Percentiles rank a stretch among this genome's conserved stretches.
These are phyloP conservation scores for Peziza echinospora DNA, from an alignment of 495 filamentous ascomycete species.

Conservation along the genomic window DNA sequence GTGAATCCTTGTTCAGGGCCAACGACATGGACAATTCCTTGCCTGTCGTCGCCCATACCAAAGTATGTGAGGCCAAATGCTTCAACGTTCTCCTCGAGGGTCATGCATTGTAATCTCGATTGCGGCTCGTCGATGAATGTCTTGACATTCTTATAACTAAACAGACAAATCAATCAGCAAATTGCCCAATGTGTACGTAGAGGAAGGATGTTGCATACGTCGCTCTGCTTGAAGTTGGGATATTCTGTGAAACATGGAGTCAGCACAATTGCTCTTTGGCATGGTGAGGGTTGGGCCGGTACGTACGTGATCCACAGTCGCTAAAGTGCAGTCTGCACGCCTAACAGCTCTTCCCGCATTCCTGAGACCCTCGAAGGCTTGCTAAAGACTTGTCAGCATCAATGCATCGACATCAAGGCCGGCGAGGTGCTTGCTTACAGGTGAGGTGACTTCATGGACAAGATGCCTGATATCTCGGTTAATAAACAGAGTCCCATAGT, in stretches of 20 bases:
- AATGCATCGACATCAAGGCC: no score
- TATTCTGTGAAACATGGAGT: constrained; percentile 9
- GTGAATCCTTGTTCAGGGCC: constrained; percentile 99
- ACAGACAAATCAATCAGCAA: no score
- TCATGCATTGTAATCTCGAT: constrained; percentile 79
- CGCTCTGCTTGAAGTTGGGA: constrained; percentile 18
- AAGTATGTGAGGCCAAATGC: constrained; percentile 95
- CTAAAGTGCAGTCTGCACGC: constrained; percentile 86
- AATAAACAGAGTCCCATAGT: no score
- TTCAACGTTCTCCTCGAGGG: constrained; percentile 92
- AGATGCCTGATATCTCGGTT: constrained; percentile 50
- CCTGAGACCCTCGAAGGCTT: constrained; percentile 90
- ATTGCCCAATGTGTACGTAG: no score
- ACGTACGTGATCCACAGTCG: constrained; percentile 89
- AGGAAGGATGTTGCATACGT: constrained; percentile 4
- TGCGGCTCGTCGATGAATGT: constrained; percentile 85
- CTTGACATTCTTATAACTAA: constrained; percentile 18
- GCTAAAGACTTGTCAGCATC: no score
- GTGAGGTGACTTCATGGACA: constrained; percentile 94
- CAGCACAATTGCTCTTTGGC: not conserved
- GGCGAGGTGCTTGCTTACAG: no score
- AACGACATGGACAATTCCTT: constrained; percentile 97
- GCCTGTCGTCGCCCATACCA: constrained; percentile 82
- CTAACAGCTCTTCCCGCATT: constrained; percentile 72
- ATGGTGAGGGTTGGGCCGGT: not conserved